Evolutionary conservation across 257 asterid species (phyloP), one percentile per base, ranked within the genome.

Genomic region (Cruciata laevipes): DNA sequence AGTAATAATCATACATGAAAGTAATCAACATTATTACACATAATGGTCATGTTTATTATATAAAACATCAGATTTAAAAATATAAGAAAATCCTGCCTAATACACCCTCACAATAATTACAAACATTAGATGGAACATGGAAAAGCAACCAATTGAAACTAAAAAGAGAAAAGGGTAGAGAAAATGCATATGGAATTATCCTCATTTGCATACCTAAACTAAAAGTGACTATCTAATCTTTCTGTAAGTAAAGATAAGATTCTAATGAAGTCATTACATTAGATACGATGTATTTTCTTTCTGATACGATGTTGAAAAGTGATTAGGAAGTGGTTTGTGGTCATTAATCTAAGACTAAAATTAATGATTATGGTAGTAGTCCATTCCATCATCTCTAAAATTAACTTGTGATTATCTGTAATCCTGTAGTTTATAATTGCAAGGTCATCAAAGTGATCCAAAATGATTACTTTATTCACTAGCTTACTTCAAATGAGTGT

Each of bases 261-360:
- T 47, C 55, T 47, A 47, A 14, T 47, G 55, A 17, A 47, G n/a
- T 38, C 47, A 38, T 38, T 6, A 38, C 47, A 38, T 13, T 44
- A 14, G 55, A 47, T 47, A 47, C 55, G 55, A 47, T 42, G 51
- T 42, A 42, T 42, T 11, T 42, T 35, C 3, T 42, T 42, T 13
- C 11, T 42, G 51, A 47, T 16, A 47, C 55, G 55, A 47, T 47
- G 55, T 47, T 47, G 60, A 53, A 53, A 53, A 53, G 60, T 53
- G 60, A n/a, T 27, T 1, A 53, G 2, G 59, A 53, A 53, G 25
- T 53, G 59, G 5, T 7, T 20, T 47, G 55, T 16, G 55, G 55
- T 47, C 55, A 47, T 14, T 47, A 14, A 47, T 14, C 55, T 47
- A 47, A 8, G 55, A 47, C 20, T 47, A 47, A 14, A 9, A 53